Base-by-base conservation (phyloP, 495 filamentous ascomycete species). In the Astrothelium subdiscretum region DNA sequence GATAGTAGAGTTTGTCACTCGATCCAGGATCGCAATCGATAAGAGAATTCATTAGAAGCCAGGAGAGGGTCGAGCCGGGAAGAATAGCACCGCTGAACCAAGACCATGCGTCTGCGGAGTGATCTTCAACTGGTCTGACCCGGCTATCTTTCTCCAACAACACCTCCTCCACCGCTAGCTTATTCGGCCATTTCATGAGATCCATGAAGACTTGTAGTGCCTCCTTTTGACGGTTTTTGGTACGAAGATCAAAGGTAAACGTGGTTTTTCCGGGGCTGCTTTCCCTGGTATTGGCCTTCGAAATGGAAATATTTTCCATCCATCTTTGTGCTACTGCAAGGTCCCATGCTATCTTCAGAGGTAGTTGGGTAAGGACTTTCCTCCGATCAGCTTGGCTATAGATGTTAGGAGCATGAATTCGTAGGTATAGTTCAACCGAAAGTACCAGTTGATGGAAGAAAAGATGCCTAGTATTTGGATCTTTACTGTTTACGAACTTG, bases 361-460 rank as follows among this genome's bases (percentile, higher is more conserved):
- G 85, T 61, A 88, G 80, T 61, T 81, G 80, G 31, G 67, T 63
- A 32, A 85, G 74, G 27, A 85, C 77, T 62, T 81, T 84, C 2
- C 81, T 78, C 64, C 73, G 75, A 1, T 78, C 77, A 12, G 74
- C 68, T 72, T 85, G 81, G 24, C 48, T 54, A 24, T 54, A 54
- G 5, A 54, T 8, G 32, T 77, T 71, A 4, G 72, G 71, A 10
- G 78, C 81, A 63, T 82, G 78, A 58, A 87, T 82, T 22, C 87
- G 80, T 42, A 83, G 69, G 64, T 87, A 82, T 3, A 90, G 74
- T 70, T 89, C 87, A 59, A 85, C 76, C 63, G 85, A 84, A 48
- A 90, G 76, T 11, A 90, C 75, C 29, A 90, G 73, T 71, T 89
- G 87, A 72, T 88, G 85, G 71, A 87, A 90, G 76, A 90, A 89